phyloP scores from a whole-genome alignment of 225 moss, liverwort and hornwort genomes.

The Neckera pumila region DNA sequence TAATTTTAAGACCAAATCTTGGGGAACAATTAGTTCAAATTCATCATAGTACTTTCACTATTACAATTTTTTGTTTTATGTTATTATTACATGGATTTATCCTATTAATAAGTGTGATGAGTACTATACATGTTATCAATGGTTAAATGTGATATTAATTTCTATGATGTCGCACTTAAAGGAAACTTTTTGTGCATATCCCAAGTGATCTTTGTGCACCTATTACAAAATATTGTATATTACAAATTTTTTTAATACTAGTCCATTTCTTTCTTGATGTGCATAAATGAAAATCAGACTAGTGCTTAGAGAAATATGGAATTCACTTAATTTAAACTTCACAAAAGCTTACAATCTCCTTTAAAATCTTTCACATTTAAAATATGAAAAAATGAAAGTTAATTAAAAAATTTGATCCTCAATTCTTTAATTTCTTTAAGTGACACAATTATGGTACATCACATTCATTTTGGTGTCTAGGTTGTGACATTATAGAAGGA shows the following conservation, averaged over 20 bases:
- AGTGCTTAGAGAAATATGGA: not conserved
- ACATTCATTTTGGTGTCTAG: not conserved
- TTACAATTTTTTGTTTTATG: not conserved
- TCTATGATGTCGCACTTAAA: not conserved
- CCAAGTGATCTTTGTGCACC: not conserved
- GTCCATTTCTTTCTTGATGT: too few relatives aligned
- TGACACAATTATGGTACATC: not conserved
- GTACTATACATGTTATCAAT: not conserved
- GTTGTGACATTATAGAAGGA: not conserved
- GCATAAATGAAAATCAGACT: rapidly evolving
- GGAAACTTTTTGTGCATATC: too few relatives aligned
- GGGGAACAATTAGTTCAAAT: not conserved
- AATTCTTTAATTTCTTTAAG: not conserved
- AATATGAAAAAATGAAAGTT: not conserved
- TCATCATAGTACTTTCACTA: rapidly evolving
- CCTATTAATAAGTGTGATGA: not conserved
- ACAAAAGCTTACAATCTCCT: not conserved
- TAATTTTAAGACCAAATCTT: not conserved
- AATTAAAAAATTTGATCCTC: too few relatives aligned
- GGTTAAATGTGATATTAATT: not conserved
- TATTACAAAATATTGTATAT: not conserved
- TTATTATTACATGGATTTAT: not conserved
- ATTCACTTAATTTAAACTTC: not conserved
- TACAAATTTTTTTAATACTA: not conserved
- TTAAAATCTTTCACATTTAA: not conserved